Evolutionary conservation across 164 flowering plant genomes (phyloP).

Genomic region (Santalum album): DNA sequence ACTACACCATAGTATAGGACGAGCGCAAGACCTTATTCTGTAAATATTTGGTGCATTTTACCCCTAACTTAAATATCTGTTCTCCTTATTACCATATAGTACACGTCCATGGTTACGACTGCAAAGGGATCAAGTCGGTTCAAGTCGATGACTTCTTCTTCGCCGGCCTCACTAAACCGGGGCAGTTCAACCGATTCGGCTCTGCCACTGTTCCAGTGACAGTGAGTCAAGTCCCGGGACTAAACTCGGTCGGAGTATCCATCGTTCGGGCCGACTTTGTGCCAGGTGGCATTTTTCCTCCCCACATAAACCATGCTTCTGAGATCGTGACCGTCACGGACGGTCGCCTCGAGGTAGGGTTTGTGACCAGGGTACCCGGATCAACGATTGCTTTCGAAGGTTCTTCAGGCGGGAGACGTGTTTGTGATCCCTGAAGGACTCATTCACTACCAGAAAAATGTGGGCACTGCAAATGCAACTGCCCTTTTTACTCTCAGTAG

Average conservation of each 20-base stretch:
- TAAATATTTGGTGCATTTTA: no score
- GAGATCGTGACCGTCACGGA: slow-evolving; percentile 11
- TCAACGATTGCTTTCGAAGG: slow-evolving; percentile 4
- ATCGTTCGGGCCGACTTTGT: slow-evolving; percentile 10
- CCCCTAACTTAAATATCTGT: no score
- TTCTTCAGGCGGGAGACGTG: slow-evolving; percentile 8
- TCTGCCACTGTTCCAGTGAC: neutral
- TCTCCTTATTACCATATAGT: no score
- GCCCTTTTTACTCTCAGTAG: slow-evolving; percentile 8
- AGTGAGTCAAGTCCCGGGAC: slow-evolving; percentile 5
- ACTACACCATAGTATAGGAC: no score
- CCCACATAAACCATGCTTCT: slow-evolving; percentile 11
- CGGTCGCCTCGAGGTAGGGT: slow-evolving; percentile 10
- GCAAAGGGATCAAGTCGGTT: no score
- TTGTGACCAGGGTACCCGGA: slow-evolving; percentile 9
- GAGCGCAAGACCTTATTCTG: no score
- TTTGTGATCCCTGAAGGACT: slow-evolving; percentile 13
- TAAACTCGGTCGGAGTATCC: slow-evolving; percentile 13
- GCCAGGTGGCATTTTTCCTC: slow-evolving; percentile 9
- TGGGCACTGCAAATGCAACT: slow-evolving; percentile 1
- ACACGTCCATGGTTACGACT: no score
- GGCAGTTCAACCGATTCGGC: no score
- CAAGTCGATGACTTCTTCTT: no score
- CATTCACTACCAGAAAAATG: slow-evolving; percentile 10
- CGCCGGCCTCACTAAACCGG: no score